Percentiles rank a stretch among this genome's conserved stretches.
Conservation (phyloP, 1,139 yeast genomes). For the Magnusiomyces paraingens region DNA sequence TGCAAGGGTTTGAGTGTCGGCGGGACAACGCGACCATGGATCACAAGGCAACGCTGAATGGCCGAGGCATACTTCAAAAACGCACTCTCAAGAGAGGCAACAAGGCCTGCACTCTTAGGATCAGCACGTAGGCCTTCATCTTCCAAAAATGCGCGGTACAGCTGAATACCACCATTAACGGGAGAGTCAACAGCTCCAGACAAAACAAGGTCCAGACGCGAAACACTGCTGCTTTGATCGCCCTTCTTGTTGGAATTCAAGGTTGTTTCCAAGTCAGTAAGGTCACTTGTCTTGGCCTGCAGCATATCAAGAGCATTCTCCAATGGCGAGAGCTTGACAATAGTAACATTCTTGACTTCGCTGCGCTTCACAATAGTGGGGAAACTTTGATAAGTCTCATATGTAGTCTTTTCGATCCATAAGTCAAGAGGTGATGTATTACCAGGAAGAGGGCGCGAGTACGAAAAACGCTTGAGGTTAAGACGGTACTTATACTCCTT, state of each 20-base stretch:
- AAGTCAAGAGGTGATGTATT: conserved; percentile 65
- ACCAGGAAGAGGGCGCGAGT: conserved; percentile 68
- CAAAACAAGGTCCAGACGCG: conserved; percentile 65
- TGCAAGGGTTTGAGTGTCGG: conserved; percentile 55
- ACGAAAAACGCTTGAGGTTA: conserved; percentile 65
- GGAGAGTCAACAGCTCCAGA: conserved; percentile 92
- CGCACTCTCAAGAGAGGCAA: conserved; percentile 49
- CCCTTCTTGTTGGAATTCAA: conserved; percentile 45
- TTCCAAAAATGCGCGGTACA: conserved; percentile 63
- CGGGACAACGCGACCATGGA: conserved; percentile 66
- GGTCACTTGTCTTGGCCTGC: conserved; percentile 61
- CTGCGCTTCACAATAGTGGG: conserved; percentile 86
- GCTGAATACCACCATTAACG: conserved; percentile 87
- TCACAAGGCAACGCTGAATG: conserved; percentile 57
- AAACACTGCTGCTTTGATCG: conserved; percentile 39
- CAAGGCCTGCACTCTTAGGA: conserved; percentile 33
- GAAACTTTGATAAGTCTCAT: conserved; percentile 68
- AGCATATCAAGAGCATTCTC: conserved; percentile 73
- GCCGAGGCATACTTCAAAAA: conserved; percentile 66
- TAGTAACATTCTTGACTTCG: conserved; percentile 51
- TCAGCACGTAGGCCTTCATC: conserved; percentile 39
- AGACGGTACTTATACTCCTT: conserved; percentile 36
- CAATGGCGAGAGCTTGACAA: conserved; percentile 70
- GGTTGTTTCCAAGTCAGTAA: conserved; percentile 60
- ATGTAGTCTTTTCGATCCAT: conserved; percentile 86